These are phyloP conservation scores for Kwoniella pini DNA, from an alignment of 768 basidiomycete genomes.

Conservation along the genomic window DNA sequence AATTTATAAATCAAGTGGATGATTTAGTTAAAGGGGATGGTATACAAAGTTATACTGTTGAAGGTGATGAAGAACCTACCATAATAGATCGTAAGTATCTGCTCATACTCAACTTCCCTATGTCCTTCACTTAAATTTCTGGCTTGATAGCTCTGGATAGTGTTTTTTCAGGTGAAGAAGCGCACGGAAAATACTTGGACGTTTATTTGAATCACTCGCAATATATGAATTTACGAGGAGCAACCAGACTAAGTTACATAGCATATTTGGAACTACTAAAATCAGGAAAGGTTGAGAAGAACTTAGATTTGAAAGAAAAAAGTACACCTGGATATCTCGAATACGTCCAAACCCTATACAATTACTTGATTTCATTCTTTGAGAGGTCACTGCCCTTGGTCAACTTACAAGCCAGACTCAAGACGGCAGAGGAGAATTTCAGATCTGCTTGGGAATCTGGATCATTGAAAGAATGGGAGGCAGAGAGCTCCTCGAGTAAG, in stretches of 20 bases:
- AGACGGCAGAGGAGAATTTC: conserved; percentile 69
- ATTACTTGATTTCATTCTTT: conserved; percentile 81
- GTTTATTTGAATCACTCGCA: conserved; percentile 82
- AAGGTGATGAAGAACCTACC: conserved; percentile 67
- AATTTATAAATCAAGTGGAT: conserved; percentile 80
- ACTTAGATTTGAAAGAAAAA: conserved; percentile 50
- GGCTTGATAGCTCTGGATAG: conserved; percentile 52
- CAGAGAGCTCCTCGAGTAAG: conserved; percentile 57
- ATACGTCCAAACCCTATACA: conserved; percentile 78
- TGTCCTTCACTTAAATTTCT: neutral
- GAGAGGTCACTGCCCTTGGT: conserved; percentile 80
- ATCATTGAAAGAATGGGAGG: conserved; percentile 74
- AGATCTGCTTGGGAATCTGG: conserved; percentile 75
- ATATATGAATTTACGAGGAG: conserved; percentile 84
- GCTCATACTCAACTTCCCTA: neutral
- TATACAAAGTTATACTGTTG: conserved; percentile 68
- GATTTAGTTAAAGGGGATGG: conserved; percentile 58
- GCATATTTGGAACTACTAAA: conserved; percentile 90
- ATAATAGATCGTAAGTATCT: conserved; percentile 67
- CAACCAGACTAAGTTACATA: conserved; percentile 75
- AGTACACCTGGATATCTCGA: conserved; percentile 57
- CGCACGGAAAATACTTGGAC: conserved; percentile 92
- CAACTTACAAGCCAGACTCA: conserved; percentile 70
- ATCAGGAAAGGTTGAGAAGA: conserved; percentile 61
- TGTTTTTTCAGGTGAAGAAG: conserved; percentile 94